Percentiles rank a stretch among this genome's conserved stretches.
Evolutionary conservation across 2,329 filamentous ascomycete species (phyloP).

Genomic region (Pezicula radicicola): DNA sequence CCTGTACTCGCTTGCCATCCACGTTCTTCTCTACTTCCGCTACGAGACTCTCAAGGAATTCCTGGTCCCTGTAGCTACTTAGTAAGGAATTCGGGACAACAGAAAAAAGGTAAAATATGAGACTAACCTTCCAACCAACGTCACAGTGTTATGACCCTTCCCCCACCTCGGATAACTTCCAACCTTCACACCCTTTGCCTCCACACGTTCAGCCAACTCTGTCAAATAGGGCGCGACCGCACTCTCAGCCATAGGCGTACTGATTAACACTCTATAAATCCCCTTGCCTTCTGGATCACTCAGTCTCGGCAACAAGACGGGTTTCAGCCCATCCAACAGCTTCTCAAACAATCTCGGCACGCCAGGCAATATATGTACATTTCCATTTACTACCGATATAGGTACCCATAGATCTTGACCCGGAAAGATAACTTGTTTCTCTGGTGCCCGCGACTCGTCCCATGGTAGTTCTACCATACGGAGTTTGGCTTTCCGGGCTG

Average conservation of each 20-base stretch:
- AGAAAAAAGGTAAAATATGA: background rate
- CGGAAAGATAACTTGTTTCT: conserved; percentile 76
- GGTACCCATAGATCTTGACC: conserved; percentile 88
- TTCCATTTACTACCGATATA: conserved; percentile 83
- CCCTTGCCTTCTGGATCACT: conserved; percentile 79
- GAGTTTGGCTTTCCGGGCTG: conserved; percentile 75
- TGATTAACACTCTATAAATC: conserved; percentile 74
- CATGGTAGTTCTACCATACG: conserved; percentile 88
- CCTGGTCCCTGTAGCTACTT: conserved; percentile 53
- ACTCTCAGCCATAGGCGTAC: conserved; percentile 85
- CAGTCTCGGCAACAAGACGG: conserved; percentile 66
- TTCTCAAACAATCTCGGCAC: conserved; percentile 80
- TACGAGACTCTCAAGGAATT: conserved; percentile 75
- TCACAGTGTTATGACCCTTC: conserved; percentile 84
- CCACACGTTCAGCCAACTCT: conserved; percentile 70
- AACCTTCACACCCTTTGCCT: conserved; percentile 79
- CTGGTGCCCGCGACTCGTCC: conserved; percentile 61
- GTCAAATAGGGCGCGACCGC: conserved; percentile 80
- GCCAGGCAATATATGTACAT: conserved; percentile 89
- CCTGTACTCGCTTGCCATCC: conserved; percentile 64
- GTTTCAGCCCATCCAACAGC: conserved; percentile 74
- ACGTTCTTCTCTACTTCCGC: conserved; percentile 75
- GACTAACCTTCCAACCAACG: conserved; percentile 66
- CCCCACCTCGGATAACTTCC: conserved; percentile 95
- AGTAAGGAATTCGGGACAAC: background rate